Base-by-base conservation (phyloP, 1,284 basidiomycete genomes). In the Tremellales sp. region DNA sequence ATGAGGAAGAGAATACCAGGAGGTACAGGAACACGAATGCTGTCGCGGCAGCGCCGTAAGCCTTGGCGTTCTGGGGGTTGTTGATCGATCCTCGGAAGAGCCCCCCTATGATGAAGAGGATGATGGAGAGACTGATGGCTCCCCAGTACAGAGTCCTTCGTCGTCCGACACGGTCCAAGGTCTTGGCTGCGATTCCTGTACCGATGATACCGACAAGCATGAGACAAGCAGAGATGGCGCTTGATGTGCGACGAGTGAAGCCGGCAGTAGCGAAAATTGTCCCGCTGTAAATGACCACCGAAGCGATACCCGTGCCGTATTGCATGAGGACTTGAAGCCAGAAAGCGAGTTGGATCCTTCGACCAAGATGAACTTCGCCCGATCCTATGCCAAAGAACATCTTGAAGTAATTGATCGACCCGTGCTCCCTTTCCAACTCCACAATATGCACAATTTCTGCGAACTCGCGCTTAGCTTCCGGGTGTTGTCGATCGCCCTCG, bases 91-190 rank as follows among this genome's bases (percentile, higher is more conserved):
- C 43, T n/a, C 41, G 40, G 3, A 44, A 42, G 4, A 41, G 50
- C 3, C 53, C 53, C 21, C 55, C 53, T 23, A 49, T 50, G 27
- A 60, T 27, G 25, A 65, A 40, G 17, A 65, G 47, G 8, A 51
- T 43, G 39, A 53, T 46, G 0, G 51, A 59, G 46, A 57, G 51
- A 24, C 54, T 47, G 26, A 61, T 40, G 11, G 59, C 59, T 15
- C 61, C 61, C 59, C 44, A 51, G 41, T 51, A 62, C 12, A 64
- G 56, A 1, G 63, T 64, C 17, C 29, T 39, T 27, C 63, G 53
- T 39, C 68, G 56, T 4, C 68, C 68, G 29, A 68, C 50, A 7
- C 67, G 60, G 45, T 70, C 68, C n/a, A 70, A 52, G 5, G 64
- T 69, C 46, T 68, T 62, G 5, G 67, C 62, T 17, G 60, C 60